Evolutionary conservation across 1,284 basidiomycete species (phyloP), one percentile per base, ranked within the genome.

Genomic region (Rhodotorula sp.): DNA sequence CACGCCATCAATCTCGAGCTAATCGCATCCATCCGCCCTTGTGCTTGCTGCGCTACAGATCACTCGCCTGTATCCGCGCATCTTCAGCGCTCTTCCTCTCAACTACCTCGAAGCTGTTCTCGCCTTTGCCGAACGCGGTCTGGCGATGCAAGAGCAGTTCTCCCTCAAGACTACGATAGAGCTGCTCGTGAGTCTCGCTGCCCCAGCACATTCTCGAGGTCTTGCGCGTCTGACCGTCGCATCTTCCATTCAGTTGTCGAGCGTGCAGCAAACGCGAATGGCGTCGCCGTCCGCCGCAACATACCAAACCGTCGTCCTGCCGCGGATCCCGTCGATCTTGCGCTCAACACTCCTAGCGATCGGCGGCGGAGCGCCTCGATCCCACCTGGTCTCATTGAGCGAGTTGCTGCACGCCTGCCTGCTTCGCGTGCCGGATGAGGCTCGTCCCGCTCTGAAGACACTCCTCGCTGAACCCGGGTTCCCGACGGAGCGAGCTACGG

Each of bases 391-490:
- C 23, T 62, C 65, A 7, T 70, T 80, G n/a, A 69, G 74, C 26
- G 79, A 80, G 62, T 60, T 79, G 6, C 67, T 79, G 16, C 79
- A 79, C 21, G 76, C 77, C 12, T 72, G 74, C 48, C 58, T 78
- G 6, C 67, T 77, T n/a, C 74, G 79, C 7, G 43, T 77, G 6
- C 73, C 76, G 1, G 74, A 75, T 5, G 67, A 75, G 52, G 71
- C 76, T 12, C 63, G 77, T 16, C 57, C 68, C 0, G 69, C 67
- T 20, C 39, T 79, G 57, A 64, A 70, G 56, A 73, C 72, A 31
- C 57, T 79, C 29, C 62, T 79, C 18, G 60, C 26, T 1, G 52
- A 52, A 43, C 65, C 68, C 4, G 66, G 65, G 8, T 78, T 68
- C 56, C 76, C 77, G 21, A 75, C 56, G 20, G 64, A 62, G 21